Conservation (phyloP, 1,284 basidiomycete genomes). For the Moesziomyces antarcticus region DNA sequence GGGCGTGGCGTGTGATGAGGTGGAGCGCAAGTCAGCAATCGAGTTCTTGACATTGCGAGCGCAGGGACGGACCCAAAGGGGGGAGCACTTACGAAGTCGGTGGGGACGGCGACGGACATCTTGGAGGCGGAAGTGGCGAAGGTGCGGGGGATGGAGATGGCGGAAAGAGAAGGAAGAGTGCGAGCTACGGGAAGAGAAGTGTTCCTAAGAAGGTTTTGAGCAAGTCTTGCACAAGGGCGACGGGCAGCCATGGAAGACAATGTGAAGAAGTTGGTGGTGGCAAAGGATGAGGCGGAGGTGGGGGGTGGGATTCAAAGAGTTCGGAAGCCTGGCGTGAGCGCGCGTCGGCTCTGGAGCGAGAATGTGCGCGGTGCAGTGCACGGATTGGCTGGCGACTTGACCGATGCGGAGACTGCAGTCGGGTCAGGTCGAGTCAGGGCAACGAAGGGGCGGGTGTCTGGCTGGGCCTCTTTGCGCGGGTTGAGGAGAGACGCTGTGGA, state of each 20-base stretch:
- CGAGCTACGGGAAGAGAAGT: slow-evolving; percentile 18
- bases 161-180: slow-evolving; percentile 9
- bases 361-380: neutral
- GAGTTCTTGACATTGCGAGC: neutral
- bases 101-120: slow-evolving; percentile 63
- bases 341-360: neutral
- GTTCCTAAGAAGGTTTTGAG: slow-evolving; percentile 41
- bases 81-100: slow-evolving; percentile 60
- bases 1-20: neutral
- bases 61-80: neutral
- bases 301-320: neutral
- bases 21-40: slow-evolving; percentile 6
- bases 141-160: slow-evolving; percentile 26
- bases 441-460: too few species aligned
- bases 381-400: neutral
- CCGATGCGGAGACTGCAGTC: neutral
- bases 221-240: slow-evolving; percentile 43
- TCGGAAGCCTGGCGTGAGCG: slow-evolving; percentile 9
- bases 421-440: neutral
- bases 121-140: slow-evolving; percentile 41
- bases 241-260: slow-evolving; percentile 50
- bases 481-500: neutral
- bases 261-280: slow-evolving; percentile 23
- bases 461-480: too few species aligned
- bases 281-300: neutral